These are phyloP conservation scores for Colletotrichum sp. DNA, from an alignment of 2,329 filamentous ascomycete species.

Conservation along the genomic window DNA sequence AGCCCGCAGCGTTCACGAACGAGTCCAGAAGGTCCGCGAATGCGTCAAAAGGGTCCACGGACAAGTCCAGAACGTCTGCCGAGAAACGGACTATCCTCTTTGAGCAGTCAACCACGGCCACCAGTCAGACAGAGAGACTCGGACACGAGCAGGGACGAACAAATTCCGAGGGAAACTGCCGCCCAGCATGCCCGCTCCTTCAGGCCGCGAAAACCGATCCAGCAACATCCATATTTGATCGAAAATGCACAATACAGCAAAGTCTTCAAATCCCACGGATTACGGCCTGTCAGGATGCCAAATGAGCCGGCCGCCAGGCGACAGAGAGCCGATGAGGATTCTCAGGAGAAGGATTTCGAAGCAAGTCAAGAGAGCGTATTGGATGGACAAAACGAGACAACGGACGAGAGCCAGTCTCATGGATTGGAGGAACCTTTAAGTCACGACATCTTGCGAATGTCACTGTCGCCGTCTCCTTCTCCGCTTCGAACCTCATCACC, in stretches of 20 bases:
- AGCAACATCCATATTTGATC: conserved; percentile 63
- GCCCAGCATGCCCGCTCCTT: conserved; percentile 52
- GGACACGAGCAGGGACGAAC: background rate
- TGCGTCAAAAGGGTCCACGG: background rate
- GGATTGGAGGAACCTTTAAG: background rate
- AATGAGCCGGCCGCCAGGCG: conserved; percentile 32
- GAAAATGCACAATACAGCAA: conserved; percentile 61
- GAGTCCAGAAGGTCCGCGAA: conserved; percentile 13
- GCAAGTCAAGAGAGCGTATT: conserved; percentile 50
- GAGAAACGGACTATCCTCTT: background rate
- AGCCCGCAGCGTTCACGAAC: background rate
- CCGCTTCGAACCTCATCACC: conserved; percentile 13
- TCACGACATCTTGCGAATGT: background rate
- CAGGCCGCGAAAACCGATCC: conserved; percentile 65
- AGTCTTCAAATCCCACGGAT: conserved; percentile 57
- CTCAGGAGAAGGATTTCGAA: conserved; percentile 55
- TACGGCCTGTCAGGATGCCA: conserved; percentile 55
- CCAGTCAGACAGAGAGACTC: background rate
- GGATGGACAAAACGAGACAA: conserved; percentile 29
- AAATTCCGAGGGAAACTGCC: conserved; percentile 24
- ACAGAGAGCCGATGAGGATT: conserved; percentile 43
- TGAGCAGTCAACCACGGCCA: background rate
- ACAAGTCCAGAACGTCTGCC: background rate
- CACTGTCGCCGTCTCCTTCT: background rate
- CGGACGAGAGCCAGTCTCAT: conserved; percentile 39